Conservation (phyloP, 768 basidiomycete species). For the Lactarius pseudohatsudake region DNA sequence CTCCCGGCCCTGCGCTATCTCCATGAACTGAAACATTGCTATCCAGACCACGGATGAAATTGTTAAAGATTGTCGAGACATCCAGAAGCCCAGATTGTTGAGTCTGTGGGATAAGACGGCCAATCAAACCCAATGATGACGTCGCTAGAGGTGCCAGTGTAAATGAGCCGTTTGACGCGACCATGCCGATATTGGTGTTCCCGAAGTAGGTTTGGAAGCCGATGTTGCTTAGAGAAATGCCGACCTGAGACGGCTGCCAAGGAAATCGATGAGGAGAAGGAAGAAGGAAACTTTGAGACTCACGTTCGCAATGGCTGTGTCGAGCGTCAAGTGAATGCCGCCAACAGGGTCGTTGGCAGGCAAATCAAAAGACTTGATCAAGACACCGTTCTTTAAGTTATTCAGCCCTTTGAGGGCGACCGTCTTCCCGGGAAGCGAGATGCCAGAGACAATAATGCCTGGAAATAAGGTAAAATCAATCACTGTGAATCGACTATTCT, state of each 20-base stretch:
- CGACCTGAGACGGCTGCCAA: conserved; percentile 69
- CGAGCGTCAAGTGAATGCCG: conserved; percentile 65
- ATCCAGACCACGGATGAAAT: conserved; percentile 65
- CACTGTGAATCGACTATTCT: neutral
- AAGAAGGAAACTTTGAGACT: conserved; percentile 29
- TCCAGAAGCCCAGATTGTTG: conserved; percentile 50
- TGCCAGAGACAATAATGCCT: conserved; percentile 60
- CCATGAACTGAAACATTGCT: conserved; percentile 61
- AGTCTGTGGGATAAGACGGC: conserved; percentile 64
- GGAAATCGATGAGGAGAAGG: conserved; percentile 17
- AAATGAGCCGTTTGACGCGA: conserved; percentile 48
- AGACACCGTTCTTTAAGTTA: conserved; percentile 60
- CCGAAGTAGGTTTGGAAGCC: conserved; percentile 59
- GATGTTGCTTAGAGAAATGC: conserved; percentile 60
- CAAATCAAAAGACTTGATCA: conserved; percentile 65
- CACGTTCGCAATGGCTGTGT: conserved; percentile 60
- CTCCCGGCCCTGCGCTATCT: conserved; percentile 53
- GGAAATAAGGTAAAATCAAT: conserved; percentile 9
- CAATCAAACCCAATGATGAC: conserved; percentile 52
- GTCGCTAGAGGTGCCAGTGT: conserved; percentile 55
- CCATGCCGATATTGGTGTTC: conserved; percentile 57
- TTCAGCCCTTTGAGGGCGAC: conserved; percentile 72
- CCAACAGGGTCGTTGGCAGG: conserved; percentile 70
- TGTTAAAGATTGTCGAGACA: conserved; percentile 68
- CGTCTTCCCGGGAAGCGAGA: conserved; percentile 53